phyloP scores from a whole-genome alignment of 805 yeast genomes.

The Candida succiphila region DNA sequence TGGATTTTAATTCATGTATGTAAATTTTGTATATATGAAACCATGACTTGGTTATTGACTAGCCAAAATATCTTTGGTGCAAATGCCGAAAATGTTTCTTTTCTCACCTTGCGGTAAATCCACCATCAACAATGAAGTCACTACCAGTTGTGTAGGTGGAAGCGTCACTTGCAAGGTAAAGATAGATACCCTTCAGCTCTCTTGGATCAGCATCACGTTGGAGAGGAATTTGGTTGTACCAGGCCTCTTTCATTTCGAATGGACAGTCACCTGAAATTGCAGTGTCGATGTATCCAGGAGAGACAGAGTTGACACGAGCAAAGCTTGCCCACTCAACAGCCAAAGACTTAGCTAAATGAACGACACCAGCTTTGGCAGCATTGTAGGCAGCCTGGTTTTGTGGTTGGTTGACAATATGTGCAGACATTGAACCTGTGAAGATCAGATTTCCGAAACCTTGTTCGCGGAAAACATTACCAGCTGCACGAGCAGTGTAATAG shows the following conservation, averaged over 20 bases:
- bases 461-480: constrained; percentile 29
- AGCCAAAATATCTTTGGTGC: too few relatives aligned
- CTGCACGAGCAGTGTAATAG: constrained; percentile 34
- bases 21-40: too few relatives aligned
- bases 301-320: constrained; percentile 34
- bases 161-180: constrained; percentile 42
- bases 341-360: constrained; percentile 29
- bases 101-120: too few relatives aligned
- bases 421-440: constrained; percentile 40
- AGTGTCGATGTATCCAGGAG: constrained; percentile 41
- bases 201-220: constrained; percentile 34
- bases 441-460: constrained; percentile 35
- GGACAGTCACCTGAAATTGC: constrained; percentile 31
- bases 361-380: constrained; percentile 32
- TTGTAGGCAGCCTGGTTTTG: constrained; percentile 32
- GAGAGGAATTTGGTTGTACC: constrained; percentile 22
- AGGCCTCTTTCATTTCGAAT: constrained; percentile 24
- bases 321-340: constrained; percentile 32
- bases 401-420: constrained; percentile 36
- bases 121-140: constrained; percentile 36
- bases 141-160: constrained; percentile 37
- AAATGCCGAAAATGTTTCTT: too few relatives aligned
- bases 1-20: too few relatives aligned
- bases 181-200: constrained; percentile 36
- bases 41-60: too few relatives aligned